Base-by-base conservation (phyloP, 2,329 filamentous ascomycete species). In the Didymella pinodella region DNA sequence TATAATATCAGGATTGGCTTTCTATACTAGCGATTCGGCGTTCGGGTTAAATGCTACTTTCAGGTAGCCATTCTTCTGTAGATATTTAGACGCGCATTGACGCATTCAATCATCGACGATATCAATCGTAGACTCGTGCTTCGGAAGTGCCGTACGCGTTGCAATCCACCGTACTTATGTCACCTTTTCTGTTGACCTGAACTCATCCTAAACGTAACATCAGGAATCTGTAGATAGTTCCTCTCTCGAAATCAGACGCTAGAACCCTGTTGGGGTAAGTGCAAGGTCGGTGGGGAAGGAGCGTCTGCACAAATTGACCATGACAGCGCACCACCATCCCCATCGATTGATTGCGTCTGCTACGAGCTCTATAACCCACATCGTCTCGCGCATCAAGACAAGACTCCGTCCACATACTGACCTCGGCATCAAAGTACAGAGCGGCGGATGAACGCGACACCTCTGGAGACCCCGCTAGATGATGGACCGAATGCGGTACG, bases 11-110 rank as follows among this genome's bases (percentile, higher is more conserved):
- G 29, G 26, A 26, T 16, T 20, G 14, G 26, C 3, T 26, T 12
- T 41, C 16, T 53, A 44, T 49, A 58, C 53, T 18, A 58, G 55
- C 55, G 49, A 34, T 49, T 10, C 28, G 56, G 56, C 56, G 49
- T 54, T 59, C 20, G 26, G 22, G 38, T 45, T 20, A 7, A 36
- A 36, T 26, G 26, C 38, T 38, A 43, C 53, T n/a, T 40, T 14
- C 8, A 3, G n/a, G 34, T 57, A 22, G 41, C 40, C 25, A 29
- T 58, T 53, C 45, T 32, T 31, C 43, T 49, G 38, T 49, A 53
- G 7, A 49, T 58, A 57, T 43, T 52, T 43, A 28, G 18, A 47
- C 29, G 6, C 6, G n/a, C n/a, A 18, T 31, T 16, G 14, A 18
- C 28, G 5, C 41, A 28, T 28, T 18, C 18, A 25, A 25, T 22